Evolutionary conservation across 805 yeast species (phyloP).

Genomic region (Teunomyces barrocoloradensis): DNA sequence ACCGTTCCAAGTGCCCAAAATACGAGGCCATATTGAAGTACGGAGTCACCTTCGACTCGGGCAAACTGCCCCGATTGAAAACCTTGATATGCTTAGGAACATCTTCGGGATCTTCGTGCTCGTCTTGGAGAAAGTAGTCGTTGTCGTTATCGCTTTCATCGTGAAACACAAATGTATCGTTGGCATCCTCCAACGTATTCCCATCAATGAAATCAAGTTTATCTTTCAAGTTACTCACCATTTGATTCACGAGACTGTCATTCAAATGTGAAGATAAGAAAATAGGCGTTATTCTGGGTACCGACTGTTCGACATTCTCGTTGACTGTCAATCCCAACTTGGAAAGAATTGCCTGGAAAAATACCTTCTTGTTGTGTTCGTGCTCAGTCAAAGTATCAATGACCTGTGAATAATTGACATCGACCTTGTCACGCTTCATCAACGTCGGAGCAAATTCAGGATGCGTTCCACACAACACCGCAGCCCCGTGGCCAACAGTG

Average conservation of each 20-base stretch:
- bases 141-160: constrained; percentile 29
- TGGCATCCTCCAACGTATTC: constrained; percentile 45
- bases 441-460: constrained; percentile 75
- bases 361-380: constrained; percentile 50
- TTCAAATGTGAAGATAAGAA: constrained; percentile 45
- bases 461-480: constrained; percentile 79
- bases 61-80: constrained; percentile 40
- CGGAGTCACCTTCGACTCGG: constrained; percentile 60
- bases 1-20: constrained; percentile 40
- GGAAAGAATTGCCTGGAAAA: constrained; percentile 54
- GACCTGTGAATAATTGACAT: constrained; percentile 22
- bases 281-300: constrained; percentile 71
- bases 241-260: constrained; percentile 25
- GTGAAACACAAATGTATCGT: constrained; percentile 56
- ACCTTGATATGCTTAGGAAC: constrained; percentile 55
- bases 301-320: constrained; percentile 38
- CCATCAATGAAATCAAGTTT: constrained; percentile 33
- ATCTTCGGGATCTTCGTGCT: constrained; percentile 51
- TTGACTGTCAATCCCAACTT: constrained; percentile 72
- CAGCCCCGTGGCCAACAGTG: constrained; percentile 70
- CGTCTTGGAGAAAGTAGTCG: constrained; percentile 12
- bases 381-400: constrained; percentile 38
- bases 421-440: constrained; percentile 36
- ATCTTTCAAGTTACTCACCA: constrained; percentile 40
- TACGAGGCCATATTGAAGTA: constrained; percentile 65